Evolutionary conservation across 768 basidiomycete species (phyloP).

Genomic region (Cyathus striatus): DNA sequence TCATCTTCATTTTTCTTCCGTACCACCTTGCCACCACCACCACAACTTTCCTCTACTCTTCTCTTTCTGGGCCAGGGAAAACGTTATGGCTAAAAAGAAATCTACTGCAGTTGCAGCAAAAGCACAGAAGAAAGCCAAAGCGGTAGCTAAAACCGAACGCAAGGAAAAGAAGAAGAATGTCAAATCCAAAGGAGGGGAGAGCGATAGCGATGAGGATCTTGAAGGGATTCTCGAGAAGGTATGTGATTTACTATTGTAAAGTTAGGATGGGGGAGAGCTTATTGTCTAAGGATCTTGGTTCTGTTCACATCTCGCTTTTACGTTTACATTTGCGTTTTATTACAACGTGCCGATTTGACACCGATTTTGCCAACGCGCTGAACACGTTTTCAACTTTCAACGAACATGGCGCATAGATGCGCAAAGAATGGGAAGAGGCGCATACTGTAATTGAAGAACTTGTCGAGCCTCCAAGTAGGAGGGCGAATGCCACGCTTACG

Average conservation of each 20-base stretch:
- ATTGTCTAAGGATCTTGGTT: too few relatives aligned
- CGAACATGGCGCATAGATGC: slow-evolving; percentile 51
- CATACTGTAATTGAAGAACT: slow-evolving; percentile 85
- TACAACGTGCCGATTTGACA: too few relatives aligned
- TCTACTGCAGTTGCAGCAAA: slow-evolving; percentile 36
- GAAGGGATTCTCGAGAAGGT: slow-evolving; percentile 83
- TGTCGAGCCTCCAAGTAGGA: slow-evolving; percentile 72
- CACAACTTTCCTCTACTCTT: too few relatives aligned
- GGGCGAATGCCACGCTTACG: slow-evolving; percentile 81
- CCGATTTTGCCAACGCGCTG: too few relatives aligned
- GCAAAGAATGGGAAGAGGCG: slow-evolving; percentile 77
- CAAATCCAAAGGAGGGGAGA: slow-evolving; percentile 39
- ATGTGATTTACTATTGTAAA: slow-evolving; percentile 1
- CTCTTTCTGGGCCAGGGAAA: too few relatives aligned
- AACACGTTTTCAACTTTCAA: too few relatives aligned
- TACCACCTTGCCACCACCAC: too few relatives aligned
- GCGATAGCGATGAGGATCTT: slow-evolving; percentile 72
- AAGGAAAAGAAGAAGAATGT: slow-evolving; percentile 63
- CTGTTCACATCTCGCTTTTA: too few relatives aligned
- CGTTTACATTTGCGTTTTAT: too few relatives aligned
- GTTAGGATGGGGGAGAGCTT: slow-evolving; percentile 2
- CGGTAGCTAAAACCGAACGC: slow-evolving; percentile 60
- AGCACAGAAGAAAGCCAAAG: slow-evolving; percentile 63
- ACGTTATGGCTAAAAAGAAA: slow-evolving; percentile 62
- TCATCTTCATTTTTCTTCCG: too few relatives aligned